A percentile compares a stretch with the other conserved stretches of the same genome.
phyloP scores from a whole-genome alignment of 345 rosid genomes.

The Linum usitatissimum region DNA sequence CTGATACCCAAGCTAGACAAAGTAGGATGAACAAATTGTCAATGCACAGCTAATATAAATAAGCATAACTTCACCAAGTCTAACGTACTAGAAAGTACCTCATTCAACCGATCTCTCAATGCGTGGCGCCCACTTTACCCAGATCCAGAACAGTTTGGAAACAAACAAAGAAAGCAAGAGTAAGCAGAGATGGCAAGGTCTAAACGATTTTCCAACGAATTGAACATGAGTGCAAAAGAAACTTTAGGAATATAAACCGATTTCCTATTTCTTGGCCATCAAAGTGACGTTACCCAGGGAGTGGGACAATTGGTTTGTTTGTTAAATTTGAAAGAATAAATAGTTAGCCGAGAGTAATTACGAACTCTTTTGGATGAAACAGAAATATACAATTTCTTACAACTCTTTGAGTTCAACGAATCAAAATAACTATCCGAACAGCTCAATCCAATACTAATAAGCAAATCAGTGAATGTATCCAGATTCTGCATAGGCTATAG shows the following conservation, averaged over 20 bases:
- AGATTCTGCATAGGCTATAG: background rate
- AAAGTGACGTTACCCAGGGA: no score
- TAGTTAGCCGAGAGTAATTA: no score
- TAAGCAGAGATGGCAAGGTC: background rate
- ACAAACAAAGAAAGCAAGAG: background rate
- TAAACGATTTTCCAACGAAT: background rate
- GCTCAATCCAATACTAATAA: background rate
- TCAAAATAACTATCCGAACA: background rate
- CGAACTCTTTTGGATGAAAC: no score
- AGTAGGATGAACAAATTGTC: conserved; percentile 12
- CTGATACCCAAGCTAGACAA: conserved; percentile 73
- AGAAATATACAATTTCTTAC: background rate
- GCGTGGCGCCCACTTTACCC: conserved; percentile 83
- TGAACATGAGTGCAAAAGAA: no score
- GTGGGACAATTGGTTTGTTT: no score
- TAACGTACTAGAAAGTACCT: conserved; percentile 35
- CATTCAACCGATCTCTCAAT: conserved; percentile 54
- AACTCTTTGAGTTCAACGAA: background rate
- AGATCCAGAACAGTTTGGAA: background rate
- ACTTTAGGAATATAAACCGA: no score
- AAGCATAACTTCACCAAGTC: conserved; percentile 6
- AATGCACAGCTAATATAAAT: background rate
- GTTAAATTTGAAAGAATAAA: no score
- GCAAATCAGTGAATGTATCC: background rate
- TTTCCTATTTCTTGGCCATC: no score